Base-by-base conservation (phyloP, 2,329 filamentous ascomycete genomes). In the Xylaria sp. region DNA sequence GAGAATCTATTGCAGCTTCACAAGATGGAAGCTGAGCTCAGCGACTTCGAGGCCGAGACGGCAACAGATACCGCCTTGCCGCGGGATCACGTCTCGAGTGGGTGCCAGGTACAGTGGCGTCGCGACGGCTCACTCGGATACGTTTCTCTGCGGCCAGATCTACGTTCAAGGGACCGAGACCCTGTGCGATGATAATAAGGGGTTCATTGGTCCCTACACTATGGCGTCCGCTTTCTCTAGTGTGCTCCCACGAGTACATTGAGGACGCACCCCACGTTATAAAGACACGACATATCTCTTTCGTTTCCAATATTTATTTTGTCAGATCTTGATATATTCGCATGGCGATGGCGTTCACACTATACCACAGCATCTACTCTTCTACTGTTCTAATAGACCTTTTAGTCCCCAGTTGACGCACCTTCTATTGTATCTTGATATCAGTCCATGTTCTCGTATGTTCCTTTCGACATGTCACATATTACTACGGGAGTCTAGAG, bases 1-100 rank as follows among this genome's bases (percentile, higher is more conserved):
- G 85, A 70, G 54, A 64, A 85, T 11, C 83, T 83, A 38, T 77
- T 90, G 48, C 83, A 85, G 53, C 80, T 90, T 33, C 82, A 84
- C 69, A 86, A 89, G 68, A 87, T 90, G 81, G 87, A 89, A 73
- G 89, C 88, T 1, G 87, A 90, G 69, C 79, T 90, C 38, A 84
- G 87, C 66, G 78, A 85, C 66, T 90, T 89, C 74, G 74, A 76
- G 68, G 71, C 64, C 36, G 63, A 61, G 40, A 65, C 63, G 40
- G 61, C 66, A 59, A 23, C 61, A 5, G 53, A 57, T 17, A 28
- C 62, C 17, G 28, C 65, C 56, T 40, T 59, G 23, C 65, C 71
- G 51, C 68, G 64, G 33, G 69, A 75, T 17, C 67, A 67, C n/a
- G 53, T 70, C 58, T 71, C 74, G 26, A 69, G 71, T 58, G 71